Conservation (phyloP, 2,329 filamentous ascomycete genomes). For the Fusarium udum region DNA sequence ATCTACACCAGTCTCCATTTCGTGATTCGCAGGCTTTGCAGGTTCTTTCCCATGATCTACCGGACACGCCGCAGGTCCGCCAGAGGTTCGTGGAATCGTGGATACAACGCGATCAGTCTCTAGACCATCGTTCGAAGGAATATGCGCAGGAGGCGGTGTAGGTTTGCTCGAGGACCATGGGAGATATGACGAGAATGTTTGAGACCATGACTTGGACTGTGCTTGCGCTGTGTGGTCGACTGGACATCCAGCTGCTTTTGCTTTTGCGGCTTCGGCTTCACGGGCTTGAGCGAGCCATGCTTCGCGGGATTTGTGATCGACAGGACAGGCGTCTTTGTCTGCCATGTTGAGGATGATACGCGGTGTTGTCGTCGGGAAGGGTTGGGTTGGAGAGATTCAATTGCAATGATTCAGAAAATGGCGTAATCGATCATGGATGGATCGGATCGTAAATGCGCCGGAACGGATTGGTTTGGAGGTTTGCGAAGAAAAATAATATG, state of each 20-base stretch:
- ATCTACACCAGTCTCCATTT: constrained; percentile 79
- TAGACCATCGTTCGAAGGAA: constrained; percentile 52
- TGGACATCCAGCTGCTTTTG: constrained; percentile 44
- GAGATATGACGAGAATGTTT: constrained; percentile 54
- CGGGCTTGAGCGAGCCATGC: constrained; percentile 81
- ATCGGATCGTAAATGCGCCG: constrained; percentile 38
- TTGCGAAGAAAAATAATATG: constrained; percentile 32
- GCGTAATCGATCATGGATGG: constrained; percentile 27
- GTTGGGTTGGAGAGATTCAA: not conserved
- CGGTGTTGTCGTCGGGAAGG: not conserved
- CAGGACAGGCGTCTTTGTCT: constrained; percentile 71
- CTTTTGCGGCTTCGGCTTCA: constrained; percentile 56
- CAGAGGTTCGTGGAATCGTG: constrained; percentile 74
- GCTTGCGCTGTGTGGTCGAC: constrained; percentile 46
- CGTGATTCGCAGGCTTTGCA: constrained; percentile 69
- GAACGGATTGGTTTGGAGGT: constrained; percentile 34
- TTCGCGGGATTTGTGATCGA: constrained; percentile 89
- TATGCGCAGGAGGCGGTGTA: constrained; percentile 9
- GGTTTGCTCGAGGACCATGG: constrained; percentile 51
- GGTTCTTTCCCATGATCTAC: constrained; percentile 49
- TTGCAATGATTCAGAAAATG: constrained; percentile 17
- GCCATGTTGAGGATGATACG: constrained; percentile 37
- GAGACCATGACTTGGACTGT: constrained; percentile 54
- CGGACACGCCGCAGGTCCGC: constrained; percentile 50
- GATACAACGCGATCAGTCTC: constrained; percentile 78